Conservation (phyloP, 2,329 filamentous ascomycete species). For the Didymella segeticola region DNA sequence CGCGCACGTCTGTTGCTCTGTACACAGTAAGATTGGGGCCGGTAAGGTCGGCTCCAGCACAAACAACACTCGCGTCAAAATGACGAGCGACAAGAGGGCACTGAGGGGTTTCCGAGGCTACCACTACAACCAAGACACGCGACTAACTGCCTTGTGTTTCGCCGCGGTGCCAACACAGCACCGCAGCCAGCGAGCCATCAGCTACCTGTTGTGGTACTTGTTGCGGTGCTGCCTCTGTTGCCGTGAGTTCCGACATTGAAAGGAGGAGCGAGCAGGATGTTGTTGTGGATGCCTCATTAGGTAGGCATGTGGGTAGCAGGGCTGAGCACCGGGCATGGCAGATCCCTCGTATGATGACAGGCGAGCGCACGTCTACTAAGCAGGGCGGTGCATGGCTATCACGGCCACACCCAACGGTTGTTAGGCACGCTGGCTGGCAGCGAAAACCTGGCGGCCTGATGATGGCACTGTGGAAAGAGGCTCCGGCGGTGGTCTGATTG, state of each 20-base stretch:
- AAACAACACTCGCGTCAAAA: conserved; percentile 18
- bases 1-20: conserved; percentile 15
- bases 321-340: conserved; percentile 14
- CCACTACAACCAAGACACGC: conserved; percentile 19
- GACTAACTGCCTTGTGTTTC: conserved; percentile 21
- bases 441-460: conserved; percentile 20
- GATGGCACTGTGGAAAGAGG: conserved; percentile 21
- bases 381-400: conserved; percentile 21
- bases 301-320: conserved; percentile 10
- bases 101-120: conserved; percentile 18
- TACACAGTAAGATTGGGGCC: conserved; percentile 21
- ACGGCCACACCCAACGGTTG: conserved; percentile 8
- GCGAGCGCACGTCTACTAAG: conserved; percentile 14
- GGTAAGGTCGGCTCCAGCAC: conserved; percentile 23
- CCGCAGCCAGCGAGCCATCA: conserved; percentile 17
- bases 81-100: conserved; percentile 19
- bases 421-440: conserved; percentile 8
- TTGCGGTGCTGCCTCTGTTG: conserved; percentile 3
- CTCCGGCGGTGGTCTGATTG: conserved; percentile 20
- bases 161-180: conserved; percentile 23
- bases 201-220: conserved; percentile 7
- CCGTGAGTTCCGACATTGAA: conserved; percentile 8
- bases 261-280: conserved; percentile 2
- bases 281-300: conserved; percentile 4
- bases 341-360: conserved; percentile 1